A percentile compares a stretch with the other conserved stretches of the same genome.
These are phyloP conservation scores for Marchantia paleacea DNA, from an alignment of 225 moss, liverwort and hornwort species.

Conservation along the genomic window DNA sequence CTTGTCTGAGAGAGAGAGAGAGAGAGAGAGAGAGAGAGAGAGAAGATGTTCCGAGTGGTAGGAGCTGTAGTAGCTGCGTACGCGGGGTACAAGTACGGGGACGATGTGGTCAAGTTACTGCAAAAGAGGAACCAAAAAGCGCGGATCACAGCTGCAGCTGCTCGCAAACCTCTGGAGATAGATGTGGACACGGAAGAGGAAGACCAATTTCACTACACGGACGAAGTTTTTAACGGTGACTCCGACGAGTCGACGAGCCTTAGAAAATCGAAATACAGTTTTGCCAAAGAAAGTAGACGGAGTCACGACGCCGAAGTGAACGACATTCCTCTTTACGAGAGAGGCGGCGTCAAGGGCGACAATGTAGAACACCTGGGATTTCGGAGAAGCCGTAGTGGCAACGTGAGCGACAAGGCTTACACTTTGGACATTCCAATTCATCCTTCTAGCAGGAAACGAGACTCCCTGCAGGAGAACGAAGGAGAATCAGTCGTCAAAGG, in stretches of 20 bases:
- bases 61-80: slow-evolving; percentile 24
- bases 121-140: slow-evolving; percentile 9
- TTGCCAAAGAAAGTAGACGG: background rate
- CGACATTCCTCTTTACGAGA: slow-evolving; percentile 17
- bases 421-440: slow-evolving; percentile 12
- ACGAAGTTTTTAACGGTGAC: slow-evolving; percentile 3
- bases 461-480: slow-evolving; percentile 16
- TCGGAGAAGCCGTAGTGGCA: slow-evolving; percentile 10
- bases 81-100: slow-evolving; percentile 19
- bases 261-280: slow-evolving; percentile 17
- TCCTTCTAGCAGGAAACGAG: slow-evolving; percentile 7
- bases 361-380: slow-evolving; percentile 3
- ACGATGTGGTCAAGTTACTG: slow-evolving; percentile 11
- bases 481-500: slow-evolving; percentile 17
- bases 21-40: background rate
- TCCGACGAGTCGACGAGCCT: slow-evolving; percentile 23
- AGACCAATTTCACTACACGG: slow-evolving; percentile 8
- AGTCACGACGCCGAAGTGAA: slow-evolving; percentile 10
- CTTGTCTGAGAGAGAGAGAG: background rate
- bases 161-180: background rate
- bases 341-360: background rate
- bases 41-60: slow-evolving; percentile 13
- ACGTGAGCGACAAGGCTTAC: slow-evolving; percentile 1
- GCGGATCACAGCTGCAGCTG: background rate
- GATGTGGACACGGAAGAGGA: background rate